Base-by-base conservation (phyloP, 2,329 filamentous ascomycete genomes). In the Chrysosporium keratinophilum region DNA sequence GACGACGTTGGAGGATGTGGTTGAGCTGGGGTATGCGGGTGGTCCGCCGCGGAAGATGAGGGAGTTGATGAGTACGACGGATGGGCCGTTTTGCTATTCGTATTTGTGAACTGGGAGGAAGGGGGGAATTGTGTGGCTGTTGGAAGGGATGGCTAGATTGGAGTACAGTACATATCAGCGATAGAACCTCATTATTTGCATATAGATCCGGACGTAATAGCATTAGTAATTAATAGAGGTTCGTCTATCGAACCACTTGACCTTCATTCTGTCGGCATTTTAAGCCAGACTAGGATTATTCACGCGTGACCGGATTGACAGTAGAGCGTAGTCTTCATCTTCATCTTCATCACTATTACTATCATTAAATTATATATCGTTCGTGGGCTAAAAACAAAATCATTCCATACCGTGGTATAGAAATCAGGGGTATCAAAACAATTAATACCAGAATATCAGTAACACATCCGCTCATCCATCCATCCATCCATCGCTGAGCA, bases 81-180 rank as follows among this genome's bases (percentile, higher is more conserved):
- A 50, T 17, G 59, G 60, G 1, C 60, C 61, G 1, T 62, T 62
- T 17, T 63, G 61, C 43, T 63, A 63, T 34, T 19, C 34, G 15
- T 52, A 46, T 46, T 17, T 46, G 28, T 46, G 15, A 46, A n/a
- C n/a, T n/a, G n/a, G n/a, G n/a, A n/a, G n/a, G n/a, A n/a, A n/a
- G n/a, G n/a, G n/a, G n/a, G n/a, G n/a, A n/a, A n/a, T n/a, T n/a
- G n/a, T n/a, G n/a, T n/a, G n/a, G n/a, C n/a, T n/a, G n/a, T n/a
- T n/a, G n/a, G n/a, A n/a, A n/a, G n/a, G n/a, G n/a, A n/a, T n/a
- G n/a, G n/a, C n/a, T n/a, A n/a, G n/a, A n/a, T n/a, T n/a, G n/a
- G n/a, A n/a, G n/a, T n/a, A n/a, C n/a, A n/a, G n/a, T n/a, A n/a
- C n/a, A n/a, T n/a, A n/a, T n/a, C n/a, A 7, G 23, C 23, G 23